These are phyloP conservation scores for Baudoinia panamericana DNA, from an alignment of 495 filamentous ascomycete species.

Conservation along the genomic window DNA sequence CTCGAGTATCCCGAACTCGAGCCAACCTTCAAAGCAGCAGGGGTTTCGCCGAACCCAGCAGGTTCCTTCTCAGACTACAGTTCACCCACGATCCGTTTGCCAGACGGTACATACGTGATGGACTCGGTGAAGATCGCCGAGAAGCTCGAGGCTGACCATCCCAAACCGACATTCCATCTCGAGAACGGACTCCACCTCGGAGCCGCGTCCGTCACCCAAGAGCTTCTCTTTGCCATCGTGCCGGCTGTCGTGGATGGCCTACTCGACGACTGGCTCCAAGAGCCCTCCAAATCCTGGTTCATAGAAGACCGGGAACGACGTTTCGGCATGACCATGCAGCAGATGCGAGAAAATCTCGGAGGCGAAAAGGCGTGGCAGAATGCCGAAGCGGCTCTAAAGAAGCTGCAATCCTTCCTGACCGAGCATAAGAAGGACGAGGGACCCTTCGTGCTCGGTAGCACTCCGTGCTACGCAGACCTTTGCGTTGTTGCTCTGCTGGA, in stretches of 20 bases:
- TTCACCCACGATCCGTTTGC: conserved; percentile 39
- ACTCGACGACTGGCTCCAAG: conserved; percentile 29
- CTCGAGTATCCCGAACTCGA: conserved; percentile 50
- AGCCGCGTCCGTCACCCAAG: conserved; percentile 21
- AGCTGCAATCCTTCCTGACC: conserved; percentile 35
- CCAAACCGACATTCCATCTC: conserved; percentile 38
- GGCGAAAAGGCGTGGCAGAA: conserved; percentile 32
- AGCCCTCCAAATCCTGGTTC: conserved; percentile 36
- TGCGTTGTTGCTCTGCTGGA: conserved; percentile 28
- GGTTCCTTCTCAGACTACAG: conserved; percentile 35
- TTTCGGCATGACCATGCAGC: conserved; percentile 34
- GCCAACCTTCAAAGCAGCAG: conserved; percentile 30
- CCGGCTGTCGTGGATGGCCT: conserved; percentile 28
- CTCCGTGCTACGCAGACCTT: conserved; percentile 29
- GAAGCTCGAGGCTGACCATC: conserved; percentile 39
- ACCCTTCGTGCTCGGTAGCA: conserved; percentile 35
- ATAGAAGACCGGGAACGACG: conserved; percentile 27
- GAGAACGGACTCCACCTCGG: conserved; percentile 32
- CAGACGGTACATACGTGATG: conserved; percentile 40
- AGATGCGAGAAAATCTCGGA: conserved; percentile 29
- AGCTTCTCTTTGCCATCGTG: conserved; percentile 17
- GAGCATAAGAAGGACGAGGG: conserved; percentile 36
- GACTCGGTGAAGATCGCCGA: conserved; percentile 40
- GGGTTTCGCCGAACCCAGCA: conserved; percentile 32
- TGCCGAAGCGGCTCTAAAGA: conserved; percentile 26